Evolutionary conservation across 164 flowering plant genomes (phyloP).

Genomic region (Magnolia sinica): DNA sequence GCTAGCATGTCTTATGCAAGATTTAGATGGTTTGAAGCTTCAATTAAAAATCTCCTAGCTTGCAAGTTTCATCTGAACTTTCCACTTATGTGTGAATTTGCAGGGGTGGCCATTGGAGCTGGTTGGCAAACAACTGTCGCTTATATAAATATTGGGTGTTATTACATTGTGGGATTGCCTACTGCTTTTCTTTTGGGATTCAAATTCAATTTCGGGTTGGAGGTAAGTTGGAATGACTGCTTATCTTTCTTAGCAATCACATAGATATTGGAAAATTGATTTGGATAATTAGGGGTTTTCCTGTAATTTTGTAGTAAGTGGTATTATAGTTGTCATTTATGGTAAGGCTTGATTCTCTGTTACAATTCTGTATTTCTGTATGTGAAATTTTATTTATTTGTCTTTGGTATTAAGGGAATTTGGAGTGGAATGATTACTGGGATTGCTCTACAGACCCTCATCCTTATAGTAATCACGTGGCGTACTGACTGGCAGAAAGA

Average conservation of each 20-base stretch:
- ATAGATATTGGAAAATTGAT: not conserved
- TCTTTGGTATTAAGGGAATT: not conserved
- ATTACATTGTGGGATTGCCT: constrained; percentile 58
- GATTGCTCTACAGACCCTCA: not conserved
- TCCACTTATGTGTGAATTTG: too few relatives aligned
- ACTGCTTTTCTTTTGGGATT: constrained; percentile 47
- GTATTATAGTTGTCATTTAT: not conserved
- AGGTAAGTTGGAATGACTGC: not conserved
- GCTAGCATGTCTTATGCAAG: too few relatives aligned
- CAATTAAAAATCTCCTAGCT: too few relatives aligned
- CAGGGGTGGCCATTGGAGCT: constrained; percentile 78
- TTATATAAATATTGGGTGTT: constrained; percentile 57
- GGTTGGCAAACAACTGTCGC: constrained; percentile 75
- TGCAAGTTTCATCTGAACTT: too few relatives aligned
- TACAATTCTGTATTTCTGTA: not conserved
- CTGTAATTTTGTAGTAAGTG: not conserved
- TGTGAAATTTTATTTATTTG: not conserved
- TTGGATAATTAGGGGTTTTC: not conserved
- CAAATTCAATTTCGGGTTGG: constrained; percentile 27
- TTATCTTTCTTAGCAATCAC: not conserved
- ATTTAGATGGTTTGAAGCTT: too few relatives aligned
- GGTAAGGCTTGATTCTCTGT: too few relatives aligned
- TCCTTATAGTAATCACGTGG: not conserved
- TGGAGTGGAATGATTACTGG: constrained; percentile 5
- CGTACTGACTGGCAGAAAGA: constrained; percentile 5